These are phyloP conservation scores for Amanita rimosa DNA, from an alignment of 768 basidiomycete species.

Conservation along the genomic window DNA sequence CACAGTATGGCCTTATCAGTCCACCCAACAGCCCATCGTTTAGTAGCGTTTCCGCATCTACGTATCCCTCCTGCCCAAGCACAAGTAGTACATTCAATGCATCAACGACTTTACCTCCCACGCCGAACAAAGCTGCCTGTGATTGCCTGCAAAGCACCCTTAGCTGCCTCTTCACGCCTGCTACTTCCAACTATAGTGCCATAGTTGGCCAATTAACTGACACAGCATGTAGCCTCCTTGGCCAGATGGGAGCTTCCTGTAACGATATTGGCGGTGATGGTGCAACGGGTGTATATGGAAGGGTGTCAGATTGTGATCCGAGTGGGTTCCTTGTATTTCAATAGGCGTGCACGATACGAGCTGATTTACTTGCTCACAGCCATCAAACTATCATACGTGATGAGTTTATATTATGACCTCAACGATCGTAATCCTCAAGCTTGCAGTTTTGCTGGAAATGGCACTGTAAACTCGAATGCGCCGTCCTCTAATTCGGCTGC, in stretches of 20 bases:
- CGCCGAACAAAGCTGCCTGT: constrained; percentile 76
- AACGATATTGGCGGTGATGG: constrained; percentile 65
- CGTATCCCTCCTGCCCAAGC: constrained; percentile 56
- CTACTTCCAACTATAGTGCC: constrained; percentile 45
- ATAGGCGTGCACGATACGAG: neutral
- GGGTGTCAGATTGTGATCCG: constrained; percentile 69
- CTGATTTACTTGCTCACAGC: constrained; percentile 25
- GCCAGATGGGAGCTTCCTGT: constrained; percentile 50
- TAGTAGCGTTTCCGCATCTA: constrained; percentile 27
- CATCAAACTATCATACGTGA: constrained; percentile 72
- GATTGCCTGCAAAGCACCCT: constrained; percentile 58
- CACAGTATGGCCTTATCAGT: constrained; percentile 47
- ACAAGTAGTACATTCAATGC: constrained; percentile 51
- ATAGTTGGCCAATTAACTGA: constrained; percentile 53
- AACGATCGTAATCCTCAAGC: constrained; percentile 45
- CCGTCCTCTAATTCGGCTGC: constrained; percentile 38
- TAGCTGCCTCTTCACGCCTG: constrained; percentile 63
- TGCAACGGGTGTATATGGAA: constrained; percentile 63
- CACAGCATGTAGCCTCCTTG: constrained; percentile 68
- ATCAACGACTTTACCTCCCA: constrained; percentile 64
- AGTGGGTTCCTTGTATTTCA: constrained; percentile 30
- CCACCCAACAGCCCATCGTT: constrained; percentile 50
- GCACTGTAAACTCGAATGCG: constrained; percentile 52
- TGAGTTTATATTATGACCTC: constrained; percentile 67
- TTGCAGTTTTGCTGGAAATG: constrained; percentile 81